Evolutionary conservation across 106 monocot genomes (phyloP).

Genomic region (Dendrobium nobile): DNA sequence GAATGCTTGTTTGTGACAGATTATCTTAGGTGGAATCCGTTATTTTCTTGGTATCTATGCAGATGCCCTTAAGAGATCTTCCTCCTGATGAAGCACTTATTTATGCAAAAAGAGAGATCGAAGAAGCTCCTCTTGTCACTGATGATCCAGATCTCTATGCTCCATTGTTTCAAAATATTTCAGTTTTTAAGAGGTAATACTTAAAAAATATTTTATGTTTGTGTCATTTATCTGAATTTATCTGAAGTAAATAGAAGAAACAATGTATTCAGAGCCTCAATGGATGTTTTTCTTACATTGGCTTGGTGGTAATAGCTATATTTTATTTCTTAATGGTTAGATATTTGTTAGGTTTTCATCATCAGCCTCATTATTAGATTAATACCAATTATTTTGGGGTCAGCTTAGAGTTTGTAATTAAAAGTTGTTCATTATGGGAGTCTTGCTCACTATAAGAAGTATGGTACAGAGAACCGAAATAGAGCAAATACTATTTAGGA

Average conservation of each 20-base stretch:
- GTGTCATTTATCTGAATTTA: neutral
- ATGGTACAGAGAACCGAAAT: too few species aligned
- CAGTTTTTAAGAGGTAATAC: constrained; percentile 62
- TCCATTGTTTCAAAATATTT: constrained; percentile 63
- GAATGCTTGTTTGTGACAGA: neutral
- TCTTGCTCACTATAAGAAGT: too few species aligned
- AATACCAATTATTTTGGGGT: too few species aligned
- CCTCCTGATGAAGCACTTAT: constrained; percentile 48
- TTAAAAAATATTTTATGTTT: neutral
- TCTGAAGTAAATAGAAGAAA: neutral
- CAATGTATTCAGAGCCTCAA: neutral
- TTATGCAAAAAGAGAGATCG: constrained; percentile 65
- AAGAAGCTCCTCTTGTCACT: constrained; percentile 28
- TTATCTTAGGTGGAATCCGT: neutral
- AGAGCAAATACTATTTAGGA: too few species aligned
- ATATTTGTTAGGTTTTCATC: too few species aligned
- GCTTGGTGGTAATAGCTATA: too few species aligned
- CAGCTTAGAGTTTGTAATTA: too few species aligned
- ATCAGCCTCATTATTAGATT: too few species aligned
- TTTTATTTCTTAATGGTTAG: too few species aligned
- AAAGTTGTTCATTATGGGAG: too few species aligned
- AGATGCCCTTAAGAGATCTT: constrained; percentile 33
- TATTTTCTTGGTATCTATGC: neutral
- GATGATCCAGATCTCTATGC: constrained; percentile 65
- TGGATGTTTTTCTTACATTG: neutral